Conservation (phyloP, 202 grass and related monocot species). For the Zizania palustris region DNA sequence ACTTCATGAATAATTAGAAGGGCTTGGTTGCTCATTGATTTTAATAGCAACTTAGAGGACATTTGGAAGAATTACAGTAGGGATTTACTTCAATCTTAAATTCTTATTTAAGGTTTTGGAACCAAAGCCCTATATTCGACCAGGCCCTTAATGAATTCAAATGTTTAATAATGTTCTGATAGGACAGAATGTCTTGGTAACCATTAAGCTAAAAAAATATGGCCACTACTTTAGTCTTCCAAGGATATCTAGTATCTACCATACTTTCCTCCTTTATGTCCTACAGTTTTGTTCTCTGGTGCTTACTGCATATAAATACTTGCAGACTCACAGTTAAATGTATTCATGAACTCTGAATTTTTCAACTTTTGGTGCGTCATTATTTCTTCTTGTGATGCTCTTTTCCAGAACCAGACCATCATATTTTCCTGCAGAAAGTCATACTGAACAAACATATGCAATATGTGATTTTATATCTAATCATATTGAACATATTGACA, state of each 20-base stretch:
- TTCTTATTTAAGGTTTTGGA: neutral
- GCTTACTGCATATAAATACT: neutral
- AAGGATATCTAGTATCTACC: neutral
- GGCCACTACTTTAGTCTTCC: neutral
- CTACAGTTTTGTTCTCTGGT: neutral
- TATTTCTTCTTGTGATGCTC: neutral
- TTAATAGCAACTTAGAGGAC: neutral
- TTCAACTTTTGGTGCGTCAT: neutral
- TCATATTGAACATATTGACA: neutral
- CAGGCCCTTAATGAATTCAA: neutral
- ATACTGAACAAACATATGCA: neutral
- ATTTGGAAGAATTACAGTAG: neutral
- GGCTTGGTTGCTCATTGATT: neutral
- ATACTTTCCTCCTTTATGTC: neutral
- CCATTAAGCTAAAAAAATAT: neutral
- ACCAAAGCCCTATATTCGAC: neutral
- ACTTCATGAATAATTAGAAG: constrained; percentile 4
- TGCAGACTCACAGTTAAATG: neutral
- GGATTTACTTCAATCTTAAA: neutral
- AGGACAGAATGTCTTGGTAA: neutral
- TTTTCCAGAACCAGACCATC: neutral
- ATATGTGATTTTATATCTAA: constrained; percentile 15
- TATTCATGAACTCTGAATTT: neutral
- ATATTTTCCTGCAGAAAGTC: neutral
- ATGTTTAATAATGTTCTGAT: constrained; percentile 3